A percentile compares a stretch with the other conserved stretches of the same genome.
phyloP scores from a whole-genome alignment of 768 basidiomycete genomes.

The Trametes cubensis region DNA sequence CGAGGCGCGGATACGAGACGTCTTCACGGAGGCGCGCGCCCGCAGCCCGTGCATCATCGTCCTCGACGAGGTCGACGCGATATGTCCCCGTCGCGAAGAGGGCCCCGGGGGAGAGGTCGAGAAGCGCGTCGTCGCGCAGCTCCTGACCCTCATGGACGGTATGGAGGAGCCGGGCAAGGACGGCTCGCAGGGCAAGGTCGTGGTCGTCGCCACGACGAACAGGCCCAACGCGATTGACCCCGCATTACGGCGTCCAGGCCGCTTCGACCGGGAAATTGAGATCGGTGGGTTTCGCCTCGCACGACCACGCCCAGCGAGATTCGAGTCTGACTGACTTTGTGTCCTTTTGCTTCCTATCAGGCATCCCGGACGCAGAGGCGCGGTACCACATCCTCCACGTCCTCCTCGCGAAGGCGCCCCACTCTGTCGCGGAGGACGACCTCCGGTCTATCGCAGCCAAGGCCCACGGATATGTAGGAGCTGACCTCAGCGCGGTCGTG shows the following conservation, averaged over 20 bases:
- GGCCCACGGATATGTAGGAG: slow-evolving; percentile 97
- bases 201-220: slow-evolving; percentile 96
- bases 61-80: slow-evolving; percentile 93
- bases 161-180: slow-evolving; percentile 55
- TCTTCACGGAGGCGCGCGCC: slow-evolving; percentile 82
- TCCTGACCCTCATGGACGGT: slow-evolving; percentile 94
- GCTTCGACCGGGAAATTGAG: slow-evolving; percentile 95
- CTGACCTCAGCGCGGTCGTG: slow-evolving; percentile 89
- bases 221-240: slow-evolving; percentile 95
- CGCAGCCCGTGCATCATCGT: slow-evolving; percentile 92
- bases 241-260: slow-evolving; percentile 82
- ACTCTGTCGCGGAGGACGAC: slow-evolving; percentile 61
- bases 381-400: slow-evolving; percentile 87
- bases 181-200: slow-evolving; percentile 62
- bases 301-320: not conserved
- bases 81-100: slow-evolving; percentile 90
- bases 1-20: slow-evolving; percentile 84
- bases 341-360: slow-evolving; percentile 40
- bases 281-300: slow-evolving; percentile 62
- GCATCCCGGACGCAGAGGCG: slow-evolving; percentile 86
- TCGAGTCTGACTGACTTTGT: not conserved
- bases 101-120: slow-evolving; percentile 94
- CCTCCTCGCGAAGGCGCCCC: slow-evolving; percentile 78
- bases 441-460: slow-evolving; percentile 69
- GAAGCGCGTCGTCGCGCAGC: slow-evolving; percentile 91